Percentiles rank a stretch among this genome's conserved stretches.
phyloP scores from a whole-genome alignment of 805 yeast genomes.

The Starmerella potacharoeniae region DNA sequence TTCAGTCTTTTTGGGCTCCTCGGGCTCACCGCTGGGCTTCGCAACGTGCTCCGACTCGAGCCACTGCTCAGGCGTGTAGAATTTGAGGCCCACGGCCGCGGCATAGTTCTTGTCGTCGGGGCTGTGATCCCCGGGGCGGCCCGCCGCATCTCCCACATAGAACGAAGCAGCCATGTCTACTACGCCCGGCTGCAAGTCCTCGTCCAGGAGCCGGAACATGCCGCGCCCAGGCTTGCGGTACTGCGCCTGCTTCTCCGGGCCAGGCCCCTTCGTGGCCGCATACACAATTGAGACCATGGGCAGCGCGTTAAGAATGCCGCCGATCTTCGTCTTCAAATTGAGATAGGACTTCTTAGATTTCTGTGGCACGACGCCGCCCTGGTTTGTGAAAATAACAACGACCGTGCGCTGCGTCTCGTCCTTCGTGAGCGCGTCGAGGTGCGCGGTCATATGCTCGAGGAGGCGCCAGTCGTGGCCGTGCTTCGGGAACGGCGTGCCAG shows the following conservation, averaged over 20 bases:
- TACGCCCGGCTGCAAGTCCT: conserved; percentile 29
- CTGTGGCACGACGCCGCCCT: conserved; percentile 48
- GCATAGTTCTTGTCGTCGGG: conserved; percentile 72
- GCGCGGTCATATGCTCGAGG: conserved; percentile 10
- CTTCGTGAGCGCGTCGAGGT: background rate
- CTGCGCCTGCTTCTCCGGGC: conserved; percentile 14
- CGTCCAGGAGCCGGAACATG: conserved; percentile 52
- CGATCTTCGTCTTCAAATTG: conserved; percentile 26
- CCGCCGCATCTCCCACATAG: conserved; percentile 97
- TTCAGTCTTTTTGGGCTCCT: background rate
- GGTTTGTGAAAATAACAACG: conserved; percentile 74
- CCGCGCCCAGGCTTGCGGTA: conserved; percentile 59
- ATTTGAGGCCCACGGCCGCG: conserved; percentile 38
- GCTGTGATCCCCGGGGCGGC: conserved; percentile 65
- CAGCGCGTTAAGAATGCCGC: conserved; percentile 8
- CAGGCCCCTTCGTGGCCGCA: conserved; percentile 45
- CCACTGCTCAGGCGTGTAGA: conserved; percentile 59
- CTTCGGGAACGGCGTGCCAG: conserved; percentile 48
- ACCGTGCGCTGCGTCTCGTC: conserved; percentile 15
- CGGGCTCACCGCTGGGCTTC: background rate
- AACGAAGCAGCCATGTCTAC: conserved; percentile 40
- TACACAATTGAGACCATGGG: conserved; percentile 31
- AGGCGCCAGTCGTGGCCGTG: conserved; percentile 67
- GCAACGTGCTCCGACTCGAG: background rate
- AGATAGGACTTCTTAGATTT: conserved; percentile 30